Conservation (phyloP, 2,329 filamentous ascomycete genomes). For the Aspergillus aculeatus region DNA sequence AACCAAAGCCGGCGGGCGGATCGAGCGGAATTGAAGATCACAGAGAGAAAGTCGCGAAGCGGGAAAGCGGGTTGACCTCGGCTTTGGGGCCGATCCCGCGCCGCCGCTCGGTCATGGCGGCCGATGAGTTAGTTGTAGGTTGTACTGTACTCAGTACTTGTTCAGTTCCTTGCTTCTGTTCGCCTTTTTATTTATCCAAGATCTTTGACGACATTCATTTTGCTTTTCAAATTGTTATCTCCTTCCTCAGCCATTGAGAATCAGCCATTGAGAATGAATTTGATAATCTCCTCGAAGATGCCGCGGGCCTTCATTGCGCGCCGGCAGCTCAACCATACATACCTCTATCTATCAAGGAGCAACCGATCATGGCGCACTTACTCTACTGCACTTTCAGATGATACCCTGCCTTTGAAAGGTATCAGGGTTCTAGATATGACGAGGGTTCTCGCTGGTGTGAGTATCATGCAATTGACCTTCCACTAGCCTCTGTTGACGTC, state of each 20-base stretch:
- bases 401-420: conserved; percentile 71
- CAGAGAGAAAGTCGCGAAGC: not conserved
- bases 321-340: conserved; percentile 17
- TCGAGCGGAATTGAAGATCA: conserved; percentile 4
- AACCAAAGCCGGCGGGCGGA: conserved; percentile 8
- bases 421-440: conserved; percentile 95
- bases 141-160: not conserved
- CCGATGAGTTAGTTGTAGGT: not conserved
- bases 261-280: not conserved
- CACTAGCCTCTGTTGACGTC: conserved; percentile 4
- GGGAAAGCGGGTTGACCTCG: conserved; percentile 6
- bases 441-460: conserved; percentile 86
- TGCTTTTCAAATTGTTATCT: not conserved
- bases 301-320: conserved; percentile 24
- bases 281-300: conserved; percentile 17
- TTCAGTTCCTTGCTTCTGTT: not conserved
- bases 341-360: conserved; percentile 21
- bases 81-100: not conserved
- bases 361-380: conserved; percentile 31
- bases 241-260: not conserved
- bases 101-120: not conserved
- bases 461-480: conserved; percentile 33
- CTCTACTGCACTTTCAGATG: conserved; percentile 42
- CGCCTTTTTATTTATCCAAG: not conserved
- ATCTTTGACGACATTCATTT: not conserved